phyloP scores from a whole-genome alignment of 2,329 filamentous ascomycete genomes.

The Tolypocladium endophyticum region DNA sequence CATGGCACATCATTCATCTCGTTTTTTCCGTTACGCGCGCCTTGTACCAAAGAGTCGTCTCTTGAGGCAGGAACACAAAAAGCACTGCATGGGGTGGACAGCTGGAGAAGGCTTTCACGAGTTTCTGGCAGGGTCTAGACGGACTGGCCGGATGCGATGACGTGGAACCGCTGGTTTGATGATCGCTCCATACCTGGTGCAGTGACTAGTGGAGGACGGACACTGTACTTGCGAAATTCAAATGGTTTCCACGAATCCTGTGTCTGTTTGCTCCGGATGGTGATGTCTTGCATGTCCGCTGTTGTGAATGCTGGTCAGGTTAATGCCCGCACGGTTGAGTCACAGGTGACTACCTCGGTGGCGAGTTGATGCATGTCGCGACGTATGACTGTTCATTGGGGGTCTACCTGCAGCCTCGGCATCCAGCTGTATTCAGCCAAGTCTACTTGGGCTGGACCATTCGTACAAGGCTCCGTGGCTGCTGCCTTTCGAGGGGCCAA shows the following conservation, averaged over 20 bases:
- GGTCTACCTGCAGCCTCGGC: too few species aligned
- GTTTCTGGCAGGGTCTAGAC: slow-evolving; percentile 31
- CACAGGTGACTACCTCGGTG: neutral
- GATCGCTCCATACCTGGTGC: slow-evolving; percentile 51
- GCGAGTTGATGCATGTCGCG: neutral
- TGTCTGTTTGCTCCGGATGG: neutral
- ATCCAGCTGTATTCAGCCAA: too few species aligned
- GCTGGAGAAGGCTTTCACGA: slow-evolving; percentile 50
- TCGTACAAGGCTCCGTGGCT: too few species aligned
- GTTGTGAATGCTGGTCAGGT: too few species aligned
- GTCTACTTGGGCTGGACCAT: too few species aligned
- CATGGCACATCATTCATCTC: slow-evolving; percentile 46
- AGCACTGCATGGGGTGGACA: slow-evolving; percentile 45
- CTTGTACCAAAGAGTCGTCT: slow-evolving; percentile 36
- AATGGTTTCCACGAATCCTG: slow-evolving; percentile 37
- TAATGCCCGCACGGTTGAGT: neutral
- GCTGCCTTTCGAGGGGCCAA: too few species aligned
- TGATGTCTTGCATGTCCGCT: neutral
- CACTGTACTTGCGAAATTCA: slow-evolving; percentile 51
- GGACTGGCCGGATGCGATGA: slow-evolving; percentile 41
- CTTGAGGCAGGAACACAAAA: slow-evolving; percentile 29
- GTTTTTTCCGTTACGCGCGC: slow-evolving; percentile 31
- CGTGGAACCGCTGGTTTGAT: slow-evolving; percentile 51
- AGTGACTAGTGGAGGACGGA: slow-evolving; percentile 34
- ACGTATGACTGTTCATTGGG: neutral